These are phyloP conservation scores for Fusarium musae DNA, from an alignment of 2,329 filamentous ascomycete species.

Conservation along the genomic window DNA sequence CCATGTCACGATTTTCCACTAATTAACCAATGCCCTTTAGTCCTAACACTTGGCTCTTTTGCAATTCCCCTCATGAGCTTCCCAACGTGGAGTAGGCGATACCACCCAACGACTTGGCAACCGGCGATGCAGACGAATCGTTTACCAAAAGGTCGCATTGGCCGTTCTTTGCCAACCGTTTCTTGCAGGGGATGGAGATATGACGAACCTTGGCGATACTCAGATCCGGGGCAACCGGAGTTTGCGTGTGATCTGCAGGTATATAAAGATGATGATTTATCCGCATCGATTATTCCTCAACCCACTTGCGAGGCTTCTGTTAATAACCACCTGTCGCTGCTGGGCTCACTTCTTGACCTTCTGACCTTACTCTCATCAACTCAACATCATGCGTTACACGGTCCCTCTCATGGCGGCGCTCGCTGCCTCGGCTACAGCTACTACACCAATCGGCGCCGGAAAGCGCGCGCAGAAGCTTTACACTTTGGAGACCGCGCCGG, in stretches of 20 bases:
- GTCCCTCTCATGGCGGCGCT: conserved; percentile 27
- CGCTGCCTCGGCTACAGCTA: conserved; percentile 17
- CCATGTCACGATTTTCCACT: background rate
- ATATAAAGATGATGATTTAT: background rate
- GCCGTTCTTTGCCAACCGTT: background rate
- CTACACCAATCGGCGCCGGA: background rate
- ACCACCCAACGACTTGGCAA: conserved; percentile 14
- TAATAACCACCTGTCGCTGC: rapidly evolving
- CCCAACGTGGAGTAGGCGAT: conserved; percentile 14
- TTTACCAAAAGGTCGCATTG: background rate
- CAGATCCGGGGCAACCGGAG: background rate
- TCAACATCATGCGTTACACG: conserved; percentile 14
- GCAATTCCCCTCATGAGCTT: conserved; percentile 4
- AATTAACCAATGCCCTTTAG: background rate
- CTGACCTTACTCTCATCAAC: rapidly evolving
- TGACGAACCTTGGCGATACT: background rate
- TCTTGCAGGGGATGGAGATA: background rate
- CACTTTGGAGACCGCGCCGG: conserved; percentile 10
- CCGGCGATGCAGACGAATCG: background rate
- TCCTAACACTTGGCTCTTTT: conserved; percentile 1
- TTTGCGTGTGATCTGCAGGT: background rate
- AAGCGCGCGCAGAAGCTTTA: conserved; percentile 18
- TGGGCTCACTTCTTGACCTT: background rate
- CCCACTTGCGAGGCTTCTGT: rapidly evolving
- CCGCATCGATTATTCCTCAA: rapidly evolving